Base-by-base conservation (phyloP, 495 filamentous ascomycete species). In the Articulospora tetracladia region DNA sequence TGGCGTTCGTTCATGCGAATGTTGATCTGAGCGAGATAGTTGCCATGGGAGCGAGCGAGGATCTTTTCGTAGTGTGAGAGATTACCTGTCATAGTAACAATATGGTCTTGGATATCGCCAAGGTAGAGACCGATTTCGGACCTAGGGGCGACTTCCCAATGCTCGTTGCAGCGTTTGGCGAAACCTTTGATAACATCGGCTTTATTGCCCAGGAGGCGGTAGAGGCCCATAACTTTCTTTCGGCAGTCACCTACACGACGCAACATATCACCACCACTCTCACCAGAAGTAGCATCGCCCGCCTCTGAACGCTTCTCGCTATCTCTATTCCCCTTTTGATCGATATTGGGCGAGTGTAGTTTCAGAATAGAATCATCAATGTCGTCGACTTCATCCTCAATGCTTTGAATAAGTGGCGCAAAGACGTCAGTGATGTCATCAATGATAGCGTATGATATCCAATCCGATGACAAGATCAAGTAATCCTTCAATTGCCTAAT, bases 101-200 rank as follows among this genome's bases (percentile, higher is more conserved):
- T 97, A 71, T 97, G 93, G 76, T 98, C 94, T 73, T 98, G 94
- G 66, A 98, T 97, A 78, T 97, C 94, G 55, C 94, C 93, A 60
- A 98, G 73, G 74, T 97, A 98, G 55, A 98, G 68, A 7, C 94
- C 93, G 73, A 98, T 97, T 72, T 98, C 94, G 30, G 88, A 92
- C 60, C 93, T 80, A 53, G 94, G 94, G 25, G 94, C 95, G 46
- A 98, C 88, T 67, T 96, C 90, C 92, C 94, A 98, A 62, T 93
- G 91, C 76, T 98, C 94, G 66, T 96, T 98, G 72, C 94, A 98
- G 20, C 94, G 80, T 76, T 98, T 98, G n/a, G 94, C 94, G 63
- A 98, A 97, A 1, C 94, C 92, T 76, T 97, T 97, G 75, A 98
- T 97, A 25, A 98, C 94, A 66, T 98, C 94, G 11, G 93, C 94